Evolutionary conservation across 306 rosid genomes (phyloP).

Genomic region (Myrica gale): DNA sequence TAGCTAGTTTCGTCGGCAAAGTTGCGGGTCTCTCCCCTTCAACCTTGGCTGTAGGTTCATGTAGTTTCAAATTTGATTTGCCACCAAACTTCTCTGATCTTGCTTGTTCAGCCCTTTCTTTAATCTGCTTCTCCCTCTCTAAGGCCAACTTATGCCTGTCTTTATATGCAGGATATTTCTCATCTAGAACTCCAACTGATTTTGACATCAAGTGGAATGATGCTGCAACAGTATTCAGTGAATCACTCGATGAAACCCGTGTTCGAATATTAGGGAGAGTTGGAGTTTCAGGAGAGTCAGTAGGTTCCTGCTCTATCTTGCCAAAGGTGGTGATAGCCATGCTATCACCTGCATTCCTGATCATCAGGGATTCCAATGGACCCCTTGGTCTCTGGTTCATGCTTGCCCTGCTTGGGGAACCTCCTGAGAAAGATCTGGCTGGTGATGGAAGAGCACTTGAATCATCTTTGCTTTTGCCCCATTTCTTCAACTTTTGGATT

Average conservation of each 20-base stretch:
- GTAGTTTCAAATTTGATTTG: conserved; percentile 41
- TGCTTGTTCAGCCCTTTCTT: conserved; percentile 84
- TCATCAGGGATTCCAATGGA: conserved; percentile 80
- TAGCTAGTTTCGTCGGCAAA: conserved; percentile 74
- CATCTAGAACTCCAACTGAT: conserved; percentile 76
- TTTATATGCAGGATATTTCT: conserved; percentile 88
- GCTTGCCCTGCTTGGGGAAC: conserved; percentile 73
- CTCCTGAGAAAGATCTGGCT: conserved; percentile 58
- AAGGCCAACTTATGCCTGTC: conserved; percentile 91
- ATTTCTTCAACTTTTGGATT: conserved; percentile 81
- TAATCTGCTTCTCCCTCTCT: conserved; percentile 76
- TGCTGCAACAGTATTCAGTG: conserved; percentile 62
- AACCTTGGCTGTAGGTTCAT: conserved; percentile 35
- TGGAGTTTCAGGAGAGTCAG: conserved; percentile 63
- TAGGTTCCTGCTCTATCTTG: conserved; percentile 52
- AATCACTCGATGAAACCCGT: conserved; percentile 49
- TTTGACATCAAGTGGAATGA: conserved; percentile 97
- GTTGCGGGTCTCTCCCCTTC: conserved; percentile 46
- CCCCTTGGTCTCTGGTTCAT: conserved; percentile 60
- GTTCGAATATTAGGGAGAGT: conserved; percentile 50
- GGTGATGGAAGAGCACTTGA: conserved; percentile 66
- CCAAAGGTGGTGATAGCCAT: conserved; percentile 86
- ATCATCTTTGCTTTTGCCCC: conserved; percentile 82
- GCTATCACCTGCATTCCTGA: conserved; percentile 71
- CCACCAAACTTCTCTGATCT: conserved; percentile 74